Evolutionary conservation across 306 rosid genomes (phyloP).

Genomic region (Citrullus colocynthis): DNA sequence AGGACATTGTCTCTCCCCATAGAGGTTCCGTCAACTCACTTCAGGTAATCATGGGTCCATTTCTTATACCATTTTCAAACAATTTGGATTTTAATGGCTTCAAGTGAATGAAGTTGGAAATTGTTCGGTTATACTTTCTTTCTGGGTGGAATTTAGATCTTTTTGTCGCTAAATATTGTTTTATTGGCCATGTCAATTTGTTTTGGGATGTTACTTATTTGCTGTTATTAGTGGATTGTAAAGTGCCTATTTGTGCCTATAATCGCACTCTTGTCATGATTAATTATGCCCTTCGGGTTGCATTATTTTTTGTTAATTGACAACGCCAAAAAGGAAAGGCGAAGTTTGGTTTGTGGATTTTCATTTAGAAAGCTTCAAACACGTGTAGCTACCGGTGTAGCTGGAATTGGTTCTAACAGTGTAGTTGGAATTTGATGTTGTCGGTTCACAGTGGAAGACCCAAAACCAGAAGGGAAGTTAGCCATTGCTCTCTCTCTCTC

Average conservation of each 20-base stretch:
- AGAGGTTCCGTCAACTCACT: slow-evolving; percentile 75
- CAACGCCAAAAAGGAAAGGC: neutral
- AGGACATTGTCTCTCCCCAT: slow-evolving; percentile 66
- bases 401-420: neutral
- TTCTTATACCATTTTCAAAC: neutral
- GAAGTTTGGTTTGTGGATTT: neutral
- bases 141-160: neutral
- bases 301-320: neutral
- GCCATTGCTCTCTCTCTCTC: neutral
- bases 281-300: neutral
- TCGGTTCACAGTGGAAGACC: neutral
- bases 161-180: neutral
- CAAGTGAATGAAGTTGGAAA: neutral
- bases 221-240: neutral
- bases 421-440: neutral
- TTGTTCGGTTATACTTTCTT: neutral
- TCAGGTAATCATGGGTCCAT: slow-evolving; percentile 29
- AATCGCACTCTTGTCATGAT: neutral
- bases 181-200: neutral
- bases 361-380: neutral
- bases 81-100: neutral
- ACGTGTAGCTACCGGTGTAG: neutral
- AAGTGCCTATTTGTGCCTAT: neutral
- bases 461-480: neutral
- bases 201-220: neutral